These are phyloP conservation scores for Paraconiothyrium brasiliense DNA, from an alignment of 2,329 filamentous ascomycete species.

Conservation along the genomic window DNA sequence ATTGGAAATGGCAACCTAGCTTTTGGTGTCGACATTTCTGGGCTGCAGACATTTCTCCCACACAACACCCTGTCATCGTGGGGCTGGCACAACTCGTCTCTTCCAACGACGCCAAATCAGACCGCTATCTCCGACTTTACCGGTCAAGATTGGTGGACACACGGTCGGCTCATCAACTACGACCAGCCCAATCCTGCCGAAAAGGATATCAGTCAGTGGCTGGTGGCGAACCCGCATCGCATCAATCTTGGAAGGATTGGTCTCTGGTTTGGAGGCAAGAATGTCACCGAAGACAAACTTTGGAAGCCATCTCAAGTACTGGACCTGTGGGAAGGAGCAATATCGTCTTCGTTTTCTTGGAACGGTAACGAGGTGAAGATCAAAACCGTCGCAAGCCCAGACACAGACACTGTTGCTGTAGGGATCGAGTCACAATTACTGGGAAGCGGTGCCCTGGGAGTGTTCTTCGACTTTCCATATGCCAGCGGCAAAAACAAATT, in stretches of 20 bases:
- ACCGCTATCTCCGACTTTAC: constrained; percentile 51
- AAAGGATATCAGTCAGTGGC: constrained; percentile 60
- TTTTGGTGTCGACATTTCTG: constrained; percentile 58
- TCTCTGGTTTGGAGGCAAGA: constrained; percentile 53
- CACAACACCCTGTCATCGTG: constrained; percentile 56
- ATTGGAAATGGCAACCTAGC: constrained; percentile 61
- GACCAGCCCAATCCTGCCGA: constrained; percentile 54
- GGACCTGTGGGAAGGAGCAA: constrained; percentile 60
- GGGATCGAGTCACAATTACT: constrained; percentile 56
- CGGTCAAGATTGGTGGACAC: constrained; percentile 57
- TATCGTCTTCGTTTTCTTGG: constrained; percentile 57
- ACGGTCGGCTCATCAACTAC: constrained; percentile 56
- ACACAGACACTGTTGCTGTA: constrained; percentile 59
- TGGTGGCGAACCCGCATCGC: constrained; percentile 64
- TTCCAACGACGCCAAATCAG: constrained; percentile 52
- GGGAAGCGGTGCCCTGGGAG: constrained; percentile 48
- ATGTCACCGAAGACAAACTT: constrained; percentile 55
- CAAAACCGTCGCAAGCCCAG: constrained; percentile 57
- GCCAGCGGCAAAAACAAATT: constrained; percentile 61
- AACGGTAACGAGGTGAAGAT: constrained; percentile 53
- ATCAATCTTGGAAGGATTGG: constrained; percentile 62
- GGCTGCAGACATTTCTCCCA: constrained; percentile 56
- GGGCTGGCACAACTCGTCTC: constrained; percentile 58
- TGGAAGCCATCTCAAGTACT: constrained; percentile 54
- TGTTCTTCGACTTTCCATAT: constrained; percentile 65